Percentiles rank a stretch among this genome's conserved stretches.
Evolutionary conservation across 352 stramenopile genomes (phyloP).

Genomic region (Pythium phragmiticola): DNA sequence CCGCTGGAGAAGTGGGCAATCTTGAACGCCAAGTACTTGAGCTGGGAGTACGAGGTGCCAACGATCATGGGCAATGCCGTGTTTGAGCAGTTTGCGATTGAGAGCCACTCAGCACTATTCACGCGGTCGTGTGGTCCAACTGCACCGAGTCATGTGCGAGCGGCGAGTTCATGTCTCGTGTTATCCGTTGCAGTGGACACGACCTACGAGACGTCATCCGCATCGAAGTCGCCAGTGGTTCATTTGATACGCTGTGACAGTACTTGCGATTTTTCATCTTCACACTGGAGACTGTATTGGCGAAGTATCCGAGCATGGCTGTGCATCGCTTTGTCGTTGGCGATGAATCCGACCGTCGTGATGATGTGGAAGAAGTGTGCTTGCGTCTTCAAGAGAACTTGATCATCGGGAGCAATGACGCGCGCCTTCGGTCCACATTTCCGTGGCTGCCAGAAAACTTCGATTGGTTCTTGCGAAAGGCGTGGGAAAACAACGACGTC

Average conservation of each 20-base stretch:
- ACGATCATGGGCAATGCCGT: no score
- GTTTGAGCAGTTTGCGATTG: no score
- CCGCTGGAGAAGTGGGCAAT: not conserved
- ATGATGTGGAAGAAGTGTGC: not conserved
- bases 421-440: not conserved
- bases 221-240: no score
- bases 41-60: not conserved
- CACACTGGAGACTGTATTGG: not conserved
- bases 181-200: no score
- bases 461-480: conserved; percentile 1
- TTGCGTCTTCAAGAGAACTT: not conserved
- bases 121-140: no score
- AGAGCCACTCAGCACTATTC: no score
- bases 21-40: not conserved
- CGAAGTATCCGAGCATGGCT: not conserved
- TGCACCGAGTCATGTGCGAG: no score
- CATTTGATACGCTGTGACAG: not conserved
- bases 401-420: not conserved
- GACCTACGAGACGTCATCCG: no score
- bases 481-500: not conserved
- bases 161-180: no score
- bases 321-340: not conserved
- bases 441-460: not conserved
- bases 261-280: conserved; percentile 1
- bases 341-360: not conserved